Conservation (phyloP, 225 moss, liverwort and hornwort genomes). For the Pseudoscleropodium purum region DNA sequence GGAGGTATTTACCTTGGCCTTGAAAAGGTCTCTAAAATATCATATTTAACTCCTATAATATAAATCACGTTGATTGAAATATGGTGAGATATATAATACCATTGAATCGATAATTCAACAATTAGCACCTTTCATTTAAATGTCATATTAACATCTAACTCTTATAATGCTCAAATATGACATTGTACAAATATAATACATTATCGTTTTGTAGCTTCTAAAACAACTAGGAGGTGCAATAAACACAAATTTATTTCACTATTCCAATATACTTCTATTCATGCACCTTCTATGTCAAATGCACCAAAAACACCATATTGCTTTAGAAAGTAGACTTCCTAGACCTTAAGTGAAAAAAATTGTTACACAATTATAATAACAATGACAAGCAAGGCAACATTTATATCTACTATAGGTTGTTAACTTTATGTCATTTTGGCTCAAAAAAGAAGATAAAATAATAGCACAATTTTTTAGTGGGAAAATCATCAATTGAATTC, state of each 20-base stretch:
- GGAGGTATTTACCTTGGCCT: too few species aligned
- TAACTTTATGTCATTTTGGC: too few species aligned
- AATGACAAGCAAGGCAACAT: neutral
- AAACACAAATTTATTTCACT: neutral
- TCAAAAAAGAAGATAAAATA: neutral
- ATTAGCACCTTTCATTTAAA: neutral
- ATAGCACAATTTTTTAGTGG: too few species aligned
- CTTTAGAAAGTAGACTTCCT: rapidly evolving
- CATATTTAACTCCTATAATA: rapidly evolving
- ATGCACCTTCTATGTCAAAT: neutral
- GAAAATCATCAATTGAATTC: neutral
- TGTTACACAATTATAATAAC: too few species aligned
- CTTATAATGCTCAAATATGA: neutral
- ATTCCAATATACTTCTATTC: neutral
- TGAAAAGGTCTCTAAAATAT: neutral
- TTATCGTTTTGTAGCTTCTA: neutral
- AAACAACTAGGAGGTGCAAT: neutral
- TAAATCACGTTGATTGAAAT: too few species aligned
- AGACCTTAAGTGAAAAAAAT: neutral
- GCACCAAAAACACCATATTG: neutral
- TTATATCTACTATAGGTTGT: neutral
- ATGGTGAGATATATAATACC: neutral
- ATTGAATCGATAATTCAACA: neutral
- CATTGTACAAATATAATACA: too few species aligned
- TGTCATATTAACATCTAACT: neutral